Percentiles rank a stretch among this genome's conserved stretches.
phyloP scores from a whole-genome alignment of 306 rosid genomes.

The Sindora glabra region DNA sequence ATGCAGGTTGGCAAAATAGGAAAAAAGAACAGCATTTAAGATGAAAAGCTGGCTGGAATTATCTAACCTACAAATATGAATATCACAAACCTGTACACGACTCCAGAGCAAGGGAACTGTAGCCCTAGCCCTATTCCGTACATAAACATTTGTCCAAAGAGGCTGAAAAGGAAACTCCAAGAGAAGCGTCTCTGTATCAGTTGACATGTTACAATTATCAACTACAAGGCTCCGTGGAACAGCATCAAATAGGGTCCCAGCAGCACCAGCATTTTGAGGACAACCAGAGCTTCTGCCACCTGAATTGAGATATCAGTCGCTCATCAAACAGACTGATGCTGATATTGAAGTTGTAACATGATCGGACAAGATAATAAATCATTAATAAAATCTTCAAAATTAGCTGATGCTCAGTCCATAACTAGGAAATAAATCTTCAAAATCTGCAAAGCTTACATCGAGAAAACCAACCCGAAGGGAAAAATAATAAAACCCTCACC shows the following conservation, averaged over 20 bases:
- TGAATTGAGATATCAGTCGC: slow-evolving; percentile 30
- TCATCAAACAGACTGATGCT: slow-evolving; percentile 9
- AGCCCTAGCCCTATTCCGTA: slow-evolving; percentile 89
- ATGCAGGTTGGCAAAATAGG: background rate
- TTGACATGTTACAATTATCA: slow-evolving; percentile 71
- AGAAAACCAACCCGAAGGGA: background rate
- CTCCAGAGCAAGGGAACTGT: slow-evolving; percentile 98
- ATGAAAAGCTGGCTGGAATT: background rate
- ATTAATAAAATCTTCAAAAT: slow-evolving; percentile 6
- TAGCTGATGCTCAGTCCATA: background rate
- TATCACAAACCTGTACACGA: slow-evolving; percentile 88
- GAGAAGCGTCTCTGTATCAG: slow-evolving; percentile 92
- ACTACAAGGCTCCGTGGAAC: slow-evolving; percentile 89
- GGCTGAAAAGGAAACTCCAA: slow-evolving; percentile 94
- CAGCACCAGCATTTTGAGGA: slow-evolving; percentile 93
- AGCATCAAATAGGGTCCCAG: slow-evolving; percentile 95
- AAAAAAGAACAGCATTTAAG: background rate
- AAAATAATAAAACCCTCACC: slow-evolving; percentile 28
- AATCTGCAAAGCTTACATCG: slow-evolving; percentile 4
- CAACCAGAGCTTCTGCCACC: slow-evolving; percentile 84
- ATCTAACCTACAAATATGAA: background rate
- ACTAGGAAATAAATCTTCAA: slow-evolving; percentile 91
- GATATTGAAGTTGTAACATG: slow-evolving; percentile 1
- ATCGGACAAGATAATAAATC: background rate
- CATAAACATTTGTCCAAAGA: slow-evolving; percentile 89